phyloP scores from a whole-genome alignment of 768 basidiomycete species.

The Auricularia sp. region DNA sequence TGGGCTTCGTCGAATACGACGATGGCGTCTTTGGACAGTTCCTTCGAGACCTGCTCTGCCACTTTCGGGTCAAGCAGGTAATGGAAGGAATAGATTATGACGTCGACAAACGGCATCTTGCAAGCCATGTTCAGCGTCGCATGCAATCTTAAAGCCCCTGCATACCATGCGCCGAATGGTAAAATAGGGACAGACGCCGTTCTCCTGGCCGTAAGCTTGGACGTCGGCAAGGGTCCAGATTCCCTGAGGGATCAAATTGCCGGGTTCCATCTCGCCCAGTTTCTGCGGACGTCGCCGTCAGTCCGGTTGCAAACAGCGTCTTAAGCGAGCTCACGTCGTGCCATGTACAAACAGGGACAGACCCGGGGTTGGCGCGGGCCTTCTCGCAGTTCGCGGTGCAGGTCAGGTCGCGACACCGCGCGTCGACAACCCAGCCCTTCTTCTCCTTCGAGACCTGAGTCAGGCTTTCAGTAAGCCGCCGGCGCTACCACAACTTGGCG shows the following conservation, averaged over 20 bases:
- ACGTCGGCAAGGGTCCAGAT: conserved; percentile 94
- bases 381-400: conserved; percentile 74
- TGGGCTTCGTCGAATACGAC: conserved; percentile 99
- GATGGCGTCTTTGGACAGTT: conserved; percentile 94
- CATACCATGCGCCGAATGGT: conserved; percentile 89
- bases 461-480: neutral
- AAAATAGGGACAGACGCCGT: conserved; percentile 89
- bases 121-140: neutral
- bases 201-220: conserved; percentile 76
- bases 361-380: conserved; percentile 76
- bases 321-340: conserved; percentile 61
- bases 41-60: conserved; percentile 96
- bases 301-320: neutral
- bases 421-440: conserved; percentile 96
- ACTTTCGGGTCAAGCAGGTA: conserved; percentile 98
- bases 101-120: conserved; percentile 90
- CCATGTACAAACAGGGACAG: conserved; percentile 85
- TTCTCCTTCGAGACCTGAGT: conserved; percentile 89
- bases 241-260: conserved; percentile 70
- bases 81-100: conserved; percentile 98
- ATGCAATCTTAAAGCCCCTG: conserved; percentile 2
- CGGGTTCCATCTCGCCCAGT: conserved; percentile 70
- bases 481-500: neutral
- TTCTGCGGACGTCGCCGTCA: conserved; percentile 39
- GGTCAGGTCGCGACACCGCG: conserved; percentile 91